These are phyloP conservation scores for Sambucus nigra DNA, from an alignment of 129 eudicot species.

Conservation along the genomic window DNA sequence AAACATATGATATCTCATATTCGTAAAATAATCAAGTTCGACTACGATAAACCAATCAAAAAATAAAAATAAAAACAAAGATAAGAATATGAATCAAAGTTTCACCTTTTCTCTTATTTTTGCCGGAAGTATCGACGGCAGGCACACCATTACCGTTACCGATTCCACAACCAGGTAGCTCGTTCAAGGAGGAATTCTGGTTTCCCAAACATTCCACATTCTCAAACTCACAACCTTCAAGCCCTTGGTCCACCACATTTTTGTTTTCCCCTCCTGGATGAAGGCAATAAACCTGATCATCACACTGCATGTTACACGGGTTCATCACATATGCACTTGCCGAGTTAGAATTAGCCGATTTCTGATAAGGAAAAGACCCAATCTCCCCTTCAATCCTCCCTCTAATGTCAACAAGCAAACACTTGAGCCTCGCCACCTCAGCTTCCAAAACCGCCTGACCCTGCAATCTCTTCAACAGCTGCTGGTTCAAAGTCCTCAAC, in stretches of 20 bases:
- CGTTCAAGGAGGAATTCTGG: conserved; percentile 39
- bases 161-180: conserved; percentile 39
- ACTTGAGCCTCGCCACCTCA: conserved; percentile 87
- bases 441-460: conserved; percentile 82
- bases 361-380: conserved; percentile 94
- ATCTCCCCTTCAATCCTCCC: conserved; percentile 97
- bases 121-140: conserved; percentile 21
- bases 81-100: neutral
- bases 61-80: conserved; percentile 3
- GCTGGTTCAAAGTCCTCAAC: conserved; percentile 79
- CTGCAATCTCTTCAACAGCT: conserved; percentile 73
- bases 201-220: conserved; percentile 63
- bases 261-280: conserved; percentile 46
- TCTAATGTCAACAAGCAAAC: conserved; percentile 90
- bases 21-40: too few species aligned
- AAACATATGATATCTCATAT: too few species aligned
- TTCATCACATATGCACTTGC: conserved; percentile 55
- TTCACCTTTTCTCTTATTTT: conserved; percentile 57
- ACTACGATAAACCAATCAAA: too few species aligned
- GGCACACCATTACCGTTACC: conserved; percentile 28
- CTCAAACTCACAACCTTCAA: conserved; percentile 64
- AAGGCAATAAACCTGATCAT: conserved; percentile 74
- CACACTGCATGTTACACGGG: conserved; percentile 65
- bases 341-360: conserved; percentile 36
- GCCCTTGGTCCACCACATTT: conserved; percentile 26